Percentiles rank a stretch among this genome's conserved stretches.
Conservation (phyloP, 768 basidiomycete genomes). For the Hydnum rufescens region DNA sequence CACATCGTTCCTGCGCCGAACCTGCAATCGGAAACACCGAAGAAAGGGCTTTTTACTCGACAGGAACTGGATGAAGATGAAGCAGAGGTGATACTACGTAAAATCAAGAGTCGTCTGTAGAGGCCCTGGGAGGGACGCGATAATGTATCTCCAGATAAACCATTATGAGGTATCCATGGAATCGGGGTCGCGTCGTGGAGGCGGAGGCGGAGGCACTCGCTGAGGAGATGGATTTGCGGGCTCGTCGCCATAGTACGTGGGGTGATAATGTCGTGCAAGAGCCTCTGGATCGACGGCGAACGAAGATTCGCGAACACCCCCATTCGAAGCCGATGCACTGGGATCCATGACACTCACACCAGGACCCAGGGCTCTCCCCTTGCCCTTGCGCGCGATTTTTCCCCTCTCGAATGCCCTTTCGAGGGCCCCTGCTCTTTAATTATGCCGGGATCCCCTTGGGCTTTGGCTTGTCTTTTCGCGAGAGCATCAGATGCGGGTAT, state of each 20-base stretch:
- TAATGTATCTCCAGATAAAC: no score
- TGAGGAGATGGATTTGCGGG: not conserved
- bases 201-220: no score
- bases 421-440: not conserved
- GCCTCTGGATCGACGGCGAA: not conserved
- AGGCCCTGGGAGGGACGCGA: no score
- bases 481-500: slow-evolving; percentile 7
- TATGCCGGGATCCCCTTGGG: no score
- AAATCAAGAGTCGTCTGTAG: not conserved
- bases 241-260: not conserved
- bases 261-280: not conserved
- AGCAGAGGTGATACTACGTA: not conserved
- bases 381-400: not conserved
- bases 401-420: not conserved
- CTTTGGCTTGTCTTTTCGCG: slow-evolving; percentile 4
- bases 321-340: no score
- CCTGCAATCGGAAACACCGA: not conserved
- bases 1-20: not conserved
- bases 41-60: not conserved
- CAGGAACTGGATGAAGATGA: not conserved
- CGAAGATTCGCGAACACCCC: no score
- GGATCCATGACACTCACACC: not conserved
- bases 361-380: not conserved
- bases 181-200: no score
- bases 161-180: no score